Evolutionary conservation across 495 filamentous ascomycete species (phyloP).

Genomic region (Aspergillus saccharolyticus): DNA sequence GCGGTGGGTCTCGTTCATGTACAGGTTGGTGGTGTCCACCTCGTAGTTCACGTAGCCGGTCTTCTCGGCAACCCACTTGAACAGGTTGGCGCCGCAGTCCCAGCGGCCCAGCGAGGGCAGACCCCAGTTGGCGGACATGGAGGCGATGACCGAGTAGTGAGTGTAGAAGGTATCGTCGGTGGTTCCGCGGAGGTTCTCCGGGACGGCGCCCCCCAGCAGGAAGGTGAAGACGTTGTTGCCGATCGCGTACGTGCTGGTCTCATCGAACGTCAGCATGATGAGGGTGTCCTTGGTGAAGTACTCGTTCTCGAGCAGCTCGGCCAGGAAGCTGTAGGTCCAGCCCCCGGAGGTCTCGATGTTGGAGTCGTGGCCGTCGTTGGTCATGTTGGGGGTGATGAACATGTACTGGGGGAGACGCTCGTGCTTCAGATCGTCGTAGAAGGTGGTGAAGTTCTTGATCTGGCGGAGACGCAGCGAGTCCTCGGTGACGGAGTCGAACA

Average conservation of each 20-base stretch:
- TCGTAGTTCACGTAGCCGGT: slow-evolving; percentile 45
- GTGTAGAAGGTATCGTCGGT: slow-evolving; percentile 64
- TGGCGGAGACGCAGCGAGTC: slow-evolving; percentile 48
- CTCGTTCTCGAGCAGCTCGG: slow-evolving; percentile 53
- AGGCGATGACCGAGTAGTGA: slow-evolving; percentile 65
- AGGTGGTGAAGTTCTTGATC: slow-evolving; percentile 64
- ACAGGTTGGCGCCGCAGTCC: slow-evolving; percentile 63
- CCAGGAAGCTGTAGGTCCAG: slow-evolving; percentile 58
- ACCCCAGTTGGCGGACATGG: slow-evolving; percentile 63
- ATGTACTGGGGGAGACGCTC: slow-evolving; percentile 63
- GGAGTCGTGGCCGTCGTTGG: slow-evolving; percentile 67
- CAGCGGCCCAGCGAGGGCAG: slow-evolving; percentile 58
- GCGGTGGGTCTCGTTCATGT: slow-evolving; percentile 42
- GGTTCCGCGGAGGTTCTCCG: slow-evolving; percentile 51
- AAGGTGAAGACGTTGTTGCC: slow-evolving; percentile 54
- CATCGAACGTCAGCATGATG: slow-evolving; percentile 62
- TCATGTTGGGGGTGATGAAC: slow-evolving; percentile 75
- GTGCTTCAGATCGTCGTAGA: slow-evolving; percentile 51
- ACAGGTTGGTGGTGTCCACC: slow-evolving; percentile 35
- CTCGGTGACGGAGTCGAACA: slow-evolving; percentile 53
- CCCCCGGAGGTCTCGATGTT: slow-evolving; percentile 52
- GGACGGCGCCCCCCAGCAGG: slow-evolving; percentile 61
- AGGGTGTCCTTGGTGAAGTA: slow-evolving; percentile 66
- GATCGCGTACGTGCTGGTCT: slow-evolving; percentile 53
- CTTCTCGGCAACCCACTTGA: slow-evolving; percentile 46